Conservation (phyloP, 2,329 filamentous ascomycete genomes). For the Botryotinia convoluta region DNA sequence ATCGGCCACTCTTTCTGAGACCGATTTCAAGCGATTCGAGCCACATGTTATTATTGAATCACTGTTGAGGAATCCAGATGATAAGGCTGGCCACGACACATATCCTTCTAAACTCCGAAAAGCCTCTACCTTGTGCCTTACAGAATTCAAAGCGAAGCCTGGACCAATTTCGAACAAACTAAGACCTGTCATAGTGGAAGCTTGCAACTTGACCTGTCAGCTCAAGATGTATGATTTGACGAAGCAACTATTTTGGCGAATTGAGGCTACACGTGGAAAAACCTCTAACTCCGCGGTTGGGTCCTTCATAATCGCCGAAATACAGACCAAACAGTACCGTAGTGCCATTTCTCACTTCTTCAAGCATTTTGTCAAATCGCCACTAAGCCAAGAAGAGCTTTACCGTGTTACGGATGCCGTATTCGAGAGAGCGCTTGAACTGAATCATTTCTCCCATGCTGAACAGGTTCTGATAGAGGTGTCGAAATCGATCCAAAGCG, state of each 20-base stretch:
- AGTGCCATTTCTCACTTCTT: conserved; percentile 13
- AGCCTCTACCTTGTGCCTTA: conserved; percentile 32
- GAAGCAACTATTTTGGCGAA: conserved; percentile 28
- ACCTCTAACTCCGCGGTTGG: background rate
- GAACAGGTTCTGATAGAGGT: conserved; percentile 31
- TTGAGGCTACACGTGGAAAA: conserved; percentile 22
- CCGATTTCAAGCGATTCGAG: conserved; percentile 27
- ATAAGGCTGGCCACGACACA: background rate
- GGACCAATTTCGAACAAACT: conserved; percentile 20
- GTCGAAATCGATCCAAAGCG: conserved; percentile 27
- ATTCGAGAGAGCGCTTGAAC: conserved; percentile 29
- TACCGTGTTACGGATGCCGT: conserved; percentile 25
- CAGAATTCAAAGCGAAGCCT: conserved; percentile 29
- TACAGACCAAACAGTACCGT: conserved; percentile 26
- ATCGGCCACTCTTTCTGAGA: conserved; percentile 26
- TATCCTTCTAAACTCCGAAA: conserved; percentile 25
- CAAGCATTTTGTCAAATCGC: conserved; percentile 6
- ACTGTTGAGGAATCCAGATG: conserved; percentile 18
- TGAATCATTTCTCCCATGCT: conserved; percentile 24
- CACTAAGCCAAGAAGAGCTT: conserved; percentile 27
- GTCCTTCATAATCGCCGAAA: conserved; percentile 27
- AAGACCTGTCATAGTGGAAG: conserved; percentile 24
- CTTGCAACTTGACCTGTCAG: conserved; percentile 29
- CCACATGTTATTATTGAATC: conserved; percentile 26
- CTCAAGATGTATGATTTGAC: conserved; percentile 29